Evolutionary conservation across 805 yeast genomes (phyloP).

Genomic region (Lipomyces starkeyi): DNA sequence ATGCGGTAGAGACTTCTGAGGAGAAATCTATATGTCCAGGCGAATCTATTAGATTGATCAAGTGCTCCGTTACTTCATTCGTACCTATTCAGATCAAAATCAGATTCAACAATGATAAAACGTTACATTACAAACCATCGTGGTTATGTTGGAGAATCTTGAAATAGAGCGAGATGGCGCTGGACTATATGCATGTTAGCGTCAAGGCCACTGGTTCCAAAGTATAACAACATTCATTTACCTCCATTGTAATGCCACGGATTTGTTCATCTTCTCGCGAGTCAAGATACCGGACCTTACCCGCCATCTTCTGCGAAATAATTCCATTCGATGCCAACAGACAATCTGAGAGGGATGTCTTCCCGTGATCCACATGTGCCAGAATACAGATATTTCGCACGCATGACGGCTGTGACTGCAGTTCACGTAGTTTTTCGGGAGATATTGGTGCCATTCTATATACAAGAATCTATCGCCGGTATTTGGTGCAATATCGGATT

Average conservation of each 20-base stretch:
- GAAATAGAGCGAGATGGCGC: constrained; percentile 93
- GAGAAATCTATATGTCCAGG: constrained; percentile 99
- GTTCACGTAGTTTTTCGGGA: constrained; percentile 63
- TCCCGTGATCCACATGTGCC: constrained; percentile 99
- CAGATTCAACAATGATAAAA: constrained; percentile 1
- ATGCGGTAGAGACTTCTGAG: constrained; percentile 94
- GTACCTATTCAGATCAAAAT: constrained; percentile 24
- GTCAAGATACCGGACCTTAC: constrained; percentile 89
- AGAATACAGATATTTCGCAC: constrained; percentile 91
- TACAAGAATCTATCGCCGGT: not conserved
- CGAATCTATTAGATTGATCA: constrained; percentile 92
- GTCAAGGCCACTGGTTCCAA: not conserved
- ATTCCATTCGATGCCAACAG: constrained; percentile 94
- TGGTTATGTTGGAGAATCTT: constrained; percentile 52
- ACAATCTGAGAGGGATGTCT: constrained; percentile 92
- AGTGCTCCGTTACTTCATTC: constrained; percentile 65
- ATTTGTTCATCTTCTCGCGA: constrained; percentile 94
- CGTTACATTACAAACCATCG: constrained; percentile 16
- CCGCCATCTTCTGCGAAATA: constrained; percentile 92
- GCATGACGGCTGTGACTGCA: constrained; percentile 71
- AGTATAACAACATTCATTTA: constrained; percentile 6
- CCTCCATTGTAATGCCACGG: constrained; percentile 96
- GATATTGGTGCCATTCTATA: constrained; percentile 49
- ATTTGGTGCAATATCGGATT: no score
- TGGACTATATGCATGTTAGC: constrained; percentile 51